These are phyloP conservation scores for Sedum album DNA, from an alignment of 164 flowering plant genomes.

Conservation along the genomic window DNA sequence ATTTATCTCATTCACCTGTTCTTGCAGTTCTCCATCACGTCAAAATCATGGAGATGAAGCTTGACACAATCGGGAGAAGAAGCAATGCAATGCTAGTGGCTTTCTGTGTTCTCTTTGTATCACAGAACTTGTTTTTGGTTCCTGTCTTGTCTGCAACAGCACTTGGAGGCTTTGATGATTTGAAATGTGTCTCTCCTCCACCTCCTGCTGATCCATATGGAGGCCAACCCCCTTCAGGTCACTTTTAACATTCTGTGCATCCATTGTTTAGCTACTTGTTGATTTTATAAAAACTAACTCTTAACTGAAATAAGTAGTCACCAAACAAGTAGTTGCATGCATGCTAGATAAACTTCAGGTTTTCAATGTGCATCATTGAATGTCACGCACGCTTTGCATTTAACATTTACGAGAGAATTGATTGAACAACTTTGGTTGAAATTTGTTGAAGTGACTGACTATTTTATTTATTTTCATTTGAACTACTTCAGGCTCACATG, in stretches of 20 bases:
- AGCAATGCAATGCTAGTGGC: background rate
- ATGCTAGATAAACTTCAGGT: background rate
- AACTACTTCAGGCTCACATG: background rate
- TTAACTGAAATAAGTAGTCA: too few species aligned
- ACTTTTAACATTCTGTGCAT: background rate
- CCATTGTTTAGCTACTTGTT: background rate
- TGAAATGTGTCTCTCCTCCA: constrained; percentile 1
- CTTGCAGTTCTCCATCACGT: constrained; percentile 1
- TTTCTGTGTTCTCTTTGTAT: background rate
- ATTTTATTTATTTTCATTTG: background rate
- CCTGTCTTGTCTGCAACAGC: background rate
- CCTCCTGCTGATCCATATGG: constrained; percentile 2
- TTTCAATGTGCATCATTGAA: background rate
- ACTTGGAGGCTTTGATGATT: background rate
- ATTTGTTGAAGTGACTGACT: background rate
- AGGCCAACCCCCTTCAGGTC: constrained; percentile 1
- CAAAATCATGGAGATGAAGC: constrained; percentile 3
- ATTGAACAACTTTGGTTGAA: background rate
- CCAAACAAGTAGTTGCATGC: background rate
- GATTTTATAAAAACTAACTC: background rate
- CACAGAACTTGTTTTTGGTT: constrained; percentile 3
- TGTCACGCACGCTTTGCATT: too few species aligned
- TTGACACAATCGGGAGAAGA: background rate
- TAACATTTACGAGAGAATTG: background rate
- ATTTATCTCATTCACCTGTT: background rate